Evolutionary conservation across 116 monocot genomes (phyloP), one percentile per base, ranked within the genome.

Genomic region (Cymodocea nodosa): DNA sequence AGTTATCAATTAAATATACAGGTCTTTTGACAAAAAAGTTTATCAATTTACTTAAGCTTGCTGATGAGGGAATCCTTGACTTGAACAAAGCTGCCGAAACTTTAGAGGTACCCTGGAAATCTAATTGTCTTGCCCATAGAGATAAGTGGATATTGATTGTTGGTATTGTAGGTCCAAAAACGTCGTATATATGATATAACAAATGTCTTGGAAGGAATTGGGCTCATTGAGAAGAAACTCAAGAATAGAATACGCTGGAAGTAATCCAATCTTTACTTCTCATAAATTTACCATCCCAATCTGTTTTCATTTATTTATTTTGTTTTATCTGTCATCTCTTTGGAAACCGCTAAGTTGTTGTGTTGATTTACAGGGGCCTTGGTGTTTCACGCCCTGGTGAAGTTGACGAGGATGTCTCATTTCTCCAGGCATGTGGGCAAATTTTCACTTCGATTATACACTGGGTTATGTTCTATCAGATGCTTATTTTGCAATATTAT

Each of bases 11-110:
- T 39, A 15, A 66, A 18, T 54, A 69, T 50, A 52, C 24, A 97
- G 97, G 91, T 54, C 78, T 97, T 34, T 73, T 97, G 77, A 97
- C 97, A 24, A 97, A 84, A 75, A 97, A 88, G 71, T 88, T 97
- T 64, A 83, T 97, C 51, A 74, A 82, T 68, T 82, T 97, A 70
- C 85, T 91, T 68, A 97, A 86, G 62, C 75, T 82, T 72, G 88
- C 88, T 56, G 83, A 71, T 25, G 91, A 97, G 66, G 97, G 97
- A 25, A 82, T 83, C 54, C 88, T 97, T 78, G 97, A 97, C 70
- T 71, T 97, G 68, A 97, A 97, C 68, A 87, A 83, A 73, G 97
- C 97, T 75, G 97, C 97, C 50, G 84, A 88, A 71, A 85, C 76
- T 64, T 74, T 97, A 63, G 76, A 88, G 81, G 97, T 71, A 71